These are phyloP conservation scores for Acer campestre DNA, from an alignment of 345 rosid species.

Conservation along the genomic window DNA sequence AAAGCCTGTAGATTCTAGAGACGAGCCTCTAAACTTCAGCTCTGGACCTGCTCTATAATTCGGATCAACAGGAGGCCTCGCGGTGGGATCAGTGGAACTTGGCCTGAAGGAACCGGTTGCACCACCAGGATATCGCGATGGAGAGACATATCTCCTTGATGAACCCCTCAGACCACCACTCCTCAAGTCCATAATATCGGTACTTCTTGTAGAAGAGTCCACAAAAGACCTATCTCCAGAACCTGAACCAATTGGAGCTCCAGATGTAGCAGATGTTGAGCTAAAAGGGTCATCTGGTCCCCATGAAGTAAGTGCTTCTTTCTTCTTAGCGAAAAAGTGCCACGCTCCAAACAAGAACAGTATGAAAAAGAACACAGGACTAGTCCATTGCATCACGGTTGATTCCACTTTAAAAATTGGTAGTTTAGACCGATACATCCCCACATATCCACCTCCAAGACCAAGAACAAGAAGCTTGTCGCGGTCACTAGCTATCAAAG, in stretches of 20 bases:
- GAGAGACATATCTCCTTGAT: conserved; percentile 64
- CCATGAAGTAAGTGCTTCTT: conserved; percentile 93
- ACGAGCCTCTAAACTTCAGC: conserved; percentile 61
- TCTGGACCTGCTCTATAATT: conserved; percentile 59
- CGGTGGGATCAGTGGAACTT: conserved; percentile 44
- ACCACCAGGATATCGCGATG: conserved; percentile 63
- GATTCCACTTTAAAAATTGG: conserved; percentile 61
- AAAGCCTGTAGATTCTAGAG: conserved; percentile 59
- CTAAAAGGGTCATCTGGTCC: conserved; percentile 88
- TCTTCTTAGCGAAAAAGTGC: conserved; percentile 97
- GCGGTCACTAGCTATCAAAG: conserved; percentile 76
- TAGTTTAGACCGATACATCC: conserved; percentile 80
- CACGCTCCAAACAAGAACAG: conserved; percentile 83
- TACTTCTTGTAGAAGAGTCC: conserved; percentile 65
- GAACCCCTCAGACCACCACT: conserved; percentile 47
- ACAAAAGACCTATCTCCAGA: conserved; percentile 57
- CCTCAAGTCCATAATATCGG: conserved; percentile 64
- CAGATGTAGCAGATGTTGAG: conserved; percentile 48
- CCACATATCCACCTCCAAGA: conserved; percentile 79
- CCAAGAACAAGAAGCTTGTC: conserved; percentile 81
- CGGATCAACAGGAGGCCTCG: conserved; percentile 65
- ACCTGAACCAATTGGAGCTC: conserved; percentile 48
- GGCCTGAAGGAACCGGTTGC: conserved; percentile 66
- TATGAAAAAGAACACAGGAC: conserved; percentile 83
- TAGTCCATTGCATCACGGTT: conserved; percentile 77